These are phyloP conservation scores for Salicornia ramosissima DNA, from an alignment of 148 eudicot species.

Conservation along the genomic window DNA sequence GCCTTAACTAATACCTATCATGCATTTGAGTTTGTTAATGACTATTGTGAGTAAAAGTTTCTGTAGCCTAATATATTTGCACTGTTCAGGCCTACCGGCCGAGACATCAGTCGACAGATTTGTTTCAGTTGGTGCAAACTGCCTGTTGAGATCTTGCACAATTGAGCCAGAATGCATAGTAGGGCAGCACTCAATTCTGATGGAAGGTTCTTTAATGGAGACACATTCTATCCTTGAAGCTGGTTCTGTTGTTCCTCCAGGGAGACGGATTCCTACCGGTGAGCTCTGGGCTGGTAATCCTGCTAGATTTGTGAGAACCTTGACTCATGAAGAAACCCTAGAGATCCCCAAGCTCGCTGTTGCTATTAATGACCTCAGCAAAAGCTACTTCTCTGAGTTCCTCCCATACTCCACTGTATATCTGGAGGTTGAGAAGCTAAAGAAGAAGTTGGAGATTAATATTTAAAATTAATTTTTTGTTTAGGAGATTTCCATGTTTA, in stretches of 20 bases:
- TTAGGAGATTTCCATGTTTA: conserved; percentile 16
- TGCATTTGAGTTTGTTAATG: neutral
- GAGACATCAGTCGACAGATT: conserved; percentile 81
- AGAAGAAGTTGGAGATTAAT: conserved; percentile 62
- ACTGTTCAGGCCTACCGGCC: conserved; percentile 78
- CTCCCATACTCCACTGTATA: conserved; percentile 91
- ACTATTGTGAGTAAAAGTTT: neutral
- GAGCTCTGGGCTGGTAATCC: conserved; percentile 99
- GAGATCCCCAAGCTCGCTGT: conserved; percentile 97
- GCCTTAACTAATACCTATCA: neutral
- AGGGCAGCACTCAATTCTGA: conserved; percentile 90
- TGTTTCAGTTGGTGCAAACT: conserved; percentile 84
- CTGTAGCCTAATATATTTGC: conserved; percentile 1
- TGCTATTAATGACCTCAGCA: conserved; percentile 85
- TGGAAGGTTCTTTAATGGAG: conserved; percentile 98
- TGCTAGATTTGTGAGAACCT: conserved; percentile 86
- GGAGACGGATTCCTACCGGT: conserved; percentile 91
- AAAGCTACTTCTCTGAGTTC: conserved; percentile 66
- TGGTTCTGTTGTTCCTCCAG: conserved; percentile 95
- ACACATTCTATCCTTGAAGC: conserved; percentile 97
- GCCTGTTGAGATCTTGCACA: conserved; percentile 88
- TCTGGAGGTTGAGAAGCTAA: conserved; percentile 95
- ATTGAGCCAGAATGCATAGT: conserved; percentile 98
- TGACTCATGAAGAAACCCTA: conserved; percentile 84
- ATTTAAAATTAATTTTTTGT: conserved; percentile 34